phyloP scores from a whole-genome alignment of 495 filamentous ascomycete species.

The Penicillium daleae region DNA sequence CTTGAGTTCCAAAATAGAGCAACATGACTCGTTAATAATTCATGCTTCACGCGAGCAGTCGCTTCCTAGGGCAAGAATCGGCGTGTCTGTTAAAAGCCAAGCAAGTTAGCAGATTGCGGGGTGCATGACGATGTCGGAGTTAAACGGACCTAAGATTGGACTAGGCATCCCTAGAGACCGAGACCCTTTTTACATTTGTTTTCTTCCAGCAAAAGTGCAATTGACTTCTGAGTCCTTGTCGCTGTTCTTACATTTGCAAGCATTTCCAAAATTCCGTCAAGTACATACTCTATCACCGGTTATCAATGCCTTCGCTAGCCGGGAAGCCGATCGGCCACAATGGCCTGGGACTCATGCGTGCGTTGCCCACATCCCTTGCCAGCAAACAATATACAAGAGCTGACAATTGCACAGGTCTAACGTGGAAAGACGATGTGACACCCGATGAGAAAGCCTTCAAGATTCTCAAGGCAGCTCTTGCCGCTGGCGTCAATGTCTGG shows the following conservation, averaged over 20 bases:
- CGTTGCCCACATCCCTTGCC: not conserved
- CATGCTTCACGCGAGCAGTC: not conserved
- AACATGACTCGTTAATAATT: not conserved
- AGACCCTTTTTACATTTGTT: not conserved
- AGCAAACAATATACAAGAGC: not conserved
- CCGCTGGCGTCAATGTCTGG: constrained; percentile 58
- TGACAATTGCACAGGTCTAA: not conserved
- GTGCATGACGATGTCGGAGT: not conserved
- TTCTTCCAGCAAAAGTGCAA: not conserved
- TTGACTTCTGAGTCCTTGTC: not conserved
- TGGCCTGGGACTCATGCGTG: not conserved
- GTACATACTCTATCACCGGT: not conserved
- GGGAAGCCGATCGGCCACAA: not conserved
- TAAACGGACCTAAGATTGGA: not conserved
- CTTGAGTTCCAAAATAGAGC: not conserved
- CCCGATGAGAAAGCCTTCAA: not conserved
- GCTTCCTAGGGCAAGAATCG: not conserved
- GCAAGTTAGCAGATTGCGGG: not conserved
- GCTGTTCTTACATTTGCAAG: not conserved
- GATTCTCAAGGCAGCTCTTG: constrained; percentile 47
- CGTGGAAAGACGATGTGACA: not conserved
- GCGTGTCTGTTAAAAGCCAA: not conserved
- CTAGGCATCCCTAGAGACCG: not conserved
- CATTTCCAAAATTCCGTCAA: not conserved
- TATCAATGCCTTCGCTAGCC: not conserved